Conservation (phyloP, 2,329 filamentous ascomycete species). For the Claviceps sp. region DNA sequence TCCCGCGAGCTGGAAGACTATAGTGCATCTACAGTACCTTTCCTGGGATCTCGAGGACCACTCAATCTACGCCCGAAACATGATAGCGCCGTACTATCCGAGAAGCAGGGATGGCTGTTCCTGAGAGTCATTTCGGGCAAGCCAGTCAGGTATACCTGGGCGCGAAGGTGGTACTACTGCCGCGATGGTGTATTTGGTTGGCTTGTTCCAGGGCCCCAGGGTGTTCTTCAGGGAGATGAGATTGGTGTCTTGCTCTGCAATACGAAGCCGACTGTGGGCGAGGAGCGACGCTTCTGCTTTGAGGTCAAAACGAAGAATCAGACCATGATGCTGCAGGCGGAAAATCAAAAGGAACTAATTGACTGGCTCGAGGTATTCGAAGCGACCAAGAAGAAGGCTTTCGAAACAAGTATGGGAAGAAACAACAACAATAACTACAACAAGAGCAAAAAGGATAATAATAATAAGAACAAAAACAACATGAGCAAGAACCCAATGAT, state of each 20-base stretch:
- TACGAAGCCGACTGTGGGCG: constrained; percentile 76
- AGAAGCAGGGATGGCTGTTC: constrained; percentile 95
- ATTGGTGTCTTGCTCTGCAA: constrained; percentile 91
- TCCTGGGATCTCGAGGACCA: constrained; percentile 58
- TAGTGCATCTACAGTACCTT: constrained; percentile 77
- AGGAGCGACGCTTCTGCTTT: constrained; percentile 93
- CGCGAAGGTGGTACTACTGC: constrained; percentile 88
- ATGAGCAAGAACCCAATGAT: constrained; percentile 27
- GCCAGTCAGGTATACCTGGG: constrained; percentile 79
- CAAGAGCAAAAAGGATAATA: not conserved
- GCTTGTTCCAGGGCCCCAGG: constrained; percentile 70
- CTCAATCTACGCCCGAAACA: constrained; percentile 46
- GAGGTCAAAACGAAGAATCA: constrained; percentile 97
- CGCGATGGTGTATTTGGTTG: constrained; percentile 94
- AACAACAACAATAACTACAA: constrained; percentile 28
- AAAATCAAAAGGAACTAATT: constrained; percentile 82
- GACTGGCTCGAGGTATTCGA: constrained; percentile 94
- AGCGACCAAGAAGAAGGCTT: constrained; percentile 79
- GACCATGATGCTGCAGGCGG: constrained; percentile 78
- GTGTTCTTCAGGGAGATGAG: constrained; percentile 90
- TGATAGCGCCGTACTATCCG: constrained; percentile 38
- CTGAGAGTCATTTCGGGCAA: constrained; percentile 72
- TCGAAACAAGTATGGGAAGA: constrained; percentile 55
- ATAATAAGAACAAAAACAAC: not conserved
- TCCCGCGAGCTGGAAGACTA: constrained; percentile 92